These are phyloP conservation scores for Thermochaetoides dissita DNA, from an alignment of 2,329 filamentous ascomycete genomes.

Conservation along the genomic window DNA sequence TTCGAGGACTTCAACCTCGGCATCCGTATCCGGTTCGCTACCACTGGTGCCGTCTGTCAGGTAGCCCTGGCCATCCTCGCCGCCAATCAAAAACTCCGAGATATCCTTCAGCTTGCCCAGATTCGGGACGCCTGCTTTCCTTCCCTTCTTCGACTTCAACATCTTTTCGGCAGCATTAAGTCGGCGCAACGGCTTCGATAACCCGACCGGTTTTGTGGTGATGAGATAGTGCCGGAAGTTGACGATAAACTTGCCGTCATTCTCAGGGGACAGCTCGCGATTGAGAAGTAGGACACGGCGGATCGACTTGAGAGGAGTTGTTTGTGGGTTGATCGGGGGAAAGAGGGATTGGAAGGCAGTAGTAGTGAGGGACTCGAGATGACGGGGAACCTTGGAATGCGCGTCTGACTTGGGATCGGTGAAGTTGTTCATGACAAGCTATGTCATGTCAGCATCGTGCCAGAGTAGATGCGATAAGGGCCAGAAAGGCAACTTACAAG, in stretches of 20 bases:
- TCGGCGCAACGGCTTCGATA: slow-evolving; percentile 71
- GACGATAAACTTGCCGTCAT: slow-evolving; percentile 60
- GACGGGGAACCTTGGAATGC: slow-evolving; percentile 66
- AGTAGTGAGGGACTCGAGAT: slow-evolving; percentile 83
- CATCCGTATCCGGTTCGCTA: slow-evolving; percentile 85
- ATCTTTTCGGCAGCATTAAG: slow-evolving; percentile 78
- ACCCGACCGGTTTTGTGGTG: slow-evolving; percentile 70
- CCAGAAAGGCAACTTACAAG: slow-evolving; percentile 37
- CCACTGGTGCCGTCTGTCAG: slow-evolving; percentile 75
- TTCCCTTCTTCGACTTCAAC: slow-evolving; percentile 42
- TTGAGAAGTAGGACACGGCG: slow-evolving; percentile 82
- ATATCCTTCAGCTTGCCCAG: slow-evolving; percentile 85
- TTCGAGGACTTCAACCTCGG: slow-evolving; percentile 77
- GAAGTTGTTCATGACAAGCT: slow-evolving; percentile 98
- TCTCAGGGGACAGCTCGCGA: slow-evolving; percentile 45
- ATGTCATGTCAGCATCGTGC: slow-evolving; percentile 15
- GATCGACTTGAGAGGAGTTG: slow-evolving; percentile 81
- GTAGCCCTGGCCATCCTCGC: slow-evolving; percentile 64
- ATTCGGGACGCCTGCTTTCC: slow-evolving; percentile 68
- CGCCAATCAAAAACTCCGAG: slow-evolving; percentile 83
- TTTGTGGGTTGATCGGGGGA: slow-evolving; percentile 85
- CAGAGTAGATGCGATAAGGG: background rate
- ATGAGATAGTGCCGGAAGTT: slow-evolving; percentile 93
- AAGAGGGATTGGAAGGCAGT: slow-evolving; percentile 95
- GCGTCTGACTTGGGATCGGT: slow-evolving; percentile 47